Conservation (phyloP, 108 stramenopile species). For the Conticribra weissflogii region DNA sequence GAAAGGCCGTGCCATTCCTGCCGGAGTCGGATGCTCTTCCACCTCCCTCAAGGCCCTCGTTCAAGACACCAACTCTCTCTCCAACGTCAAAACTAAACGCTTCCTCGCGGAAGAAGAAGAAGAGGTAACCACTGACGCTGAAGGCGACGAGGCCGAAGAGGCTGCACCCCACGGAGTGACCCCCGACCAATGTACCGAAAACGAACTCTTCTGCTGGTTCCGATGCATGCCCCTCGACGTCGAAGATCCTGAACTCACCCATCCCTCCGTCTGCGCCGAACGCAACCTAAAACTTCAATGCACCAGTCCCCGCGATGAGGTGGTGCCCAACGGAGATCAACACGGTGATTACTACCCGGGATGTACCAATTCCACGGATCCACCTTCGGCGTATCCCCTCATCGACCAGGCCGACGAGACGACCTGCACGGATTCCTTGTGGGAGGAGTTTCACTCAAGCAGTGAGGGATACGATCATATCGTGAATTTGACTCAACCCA, state of each 20-base stretch:
- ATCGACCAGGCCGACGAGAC: slow-evolving; percentile 35
- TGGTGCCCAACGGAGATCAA: slow-evolving; percentile 26
- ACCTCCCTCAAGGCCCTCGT: slow-evolving; percentile 17
- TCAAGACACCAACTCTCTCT: slow-evolving; percentile 49
- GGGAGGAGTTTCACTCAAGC: slow-evolving; percentile 25
- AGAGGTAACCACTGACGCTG: not conserved
- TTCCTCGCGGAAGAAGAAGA: too few relatives aligned
- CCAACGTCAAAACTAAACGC: not conserved
- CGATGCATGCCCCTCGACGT: slow-evolving; percentile 72
- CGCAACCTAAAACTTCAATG: slow-evolving; percentile 62
- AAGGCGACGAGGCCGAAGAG: too few relatives aligned
- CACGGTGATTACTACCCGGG: slow-evolving; percentile 53
- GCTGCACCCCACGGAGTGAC: slow-evolving; percentile 8
- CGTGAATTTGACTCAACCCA: slow-evolving; percentile 22
- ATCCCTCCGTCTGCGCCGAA: slow-evolving; percentile 49
- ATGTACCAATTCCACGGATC: slow-evolving; percentile 42
- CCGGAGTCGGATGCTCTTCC: slow-evolving; percentile 45
- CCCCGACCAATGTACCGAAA: slow-evolving; percentile 53
- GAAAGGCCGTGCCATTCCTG: not conserved
- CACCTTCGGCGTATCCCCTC: slow-evolving; percentile 22
- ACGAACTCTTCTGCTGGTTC: slow-evolving; percentile 79
- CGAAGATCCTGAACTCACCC: slow-evolving; percentile 46
- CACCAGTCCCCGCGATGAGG: slow-evolving; percentile 58
- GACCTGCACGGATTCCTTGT: slow-evolving; percentile 34
- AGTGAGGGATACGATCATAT: slow-evolving; percentile 25